phyloP scores from a whole-genome alignment of 805 yeast genomes.

The Wickerhamomyces chaumierensis region DNA sequence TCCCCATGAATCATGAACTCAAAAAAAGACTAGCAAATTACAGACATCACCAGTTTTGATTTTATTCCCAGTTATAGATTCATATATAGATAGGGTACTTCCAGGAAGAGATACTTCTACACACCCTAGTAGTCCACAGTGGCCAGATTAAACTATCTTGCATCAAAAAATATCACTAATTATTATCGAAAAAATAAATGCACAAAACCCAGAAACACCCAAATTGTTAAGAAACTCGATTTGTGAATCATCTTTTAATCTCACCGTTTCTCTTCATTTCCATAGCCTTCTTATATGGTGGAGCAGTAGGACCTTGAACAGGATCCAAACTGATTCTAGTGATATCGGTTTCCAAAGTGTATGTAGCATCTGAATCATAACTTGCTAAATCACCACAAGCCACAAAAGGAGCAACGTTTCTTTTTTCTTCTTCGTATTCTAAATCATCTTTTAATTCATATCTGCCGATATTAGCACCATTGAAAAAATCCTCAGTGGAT shows the following conservation, averaged over 20 bases:
- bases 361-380: slow-evolving; percentile 94
- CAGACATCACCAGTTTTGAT: no score
- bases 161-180: no score
- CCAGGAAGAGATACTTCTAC: no score
- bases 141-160: no score
- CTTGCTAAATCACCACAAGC: slow-evolving; percentile 90
- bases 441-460: slow-evolving; percentile 35
- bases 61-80: no score
- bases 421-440: slow-evolving; percentile 42
- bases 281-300: slow-evolving; percentile 88
- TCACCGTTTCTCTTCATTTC: slow-evolving; percentile 76
- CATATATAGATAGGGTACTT: no score
- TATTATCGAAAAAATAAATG: no score
- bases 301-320: slow-evolving; percentile 91
- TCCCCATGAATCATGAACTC: no score
- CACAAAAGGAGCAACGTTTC: slow-evolving; percentile 79
- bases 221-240: no score
- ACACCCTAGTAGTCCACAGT: no score
- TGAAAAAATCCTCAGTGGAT: slow-evolving; percentile 78
- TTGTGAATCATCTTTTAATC: slow-evolving; percentile 21
- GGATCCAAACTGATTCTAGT: slow-evolving; percentile 59
- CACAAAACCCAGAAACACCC: not conserved
- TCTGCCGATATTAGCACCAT: slow-evolving; percentile 47
- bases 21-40: no score
- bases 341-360: slow-evolving; percentile 30